phyloP scores from a whole-genome alignment of 2,329 filamentous ascomycete genomes.

The Bimuria novae-zelandiae region DNA sequence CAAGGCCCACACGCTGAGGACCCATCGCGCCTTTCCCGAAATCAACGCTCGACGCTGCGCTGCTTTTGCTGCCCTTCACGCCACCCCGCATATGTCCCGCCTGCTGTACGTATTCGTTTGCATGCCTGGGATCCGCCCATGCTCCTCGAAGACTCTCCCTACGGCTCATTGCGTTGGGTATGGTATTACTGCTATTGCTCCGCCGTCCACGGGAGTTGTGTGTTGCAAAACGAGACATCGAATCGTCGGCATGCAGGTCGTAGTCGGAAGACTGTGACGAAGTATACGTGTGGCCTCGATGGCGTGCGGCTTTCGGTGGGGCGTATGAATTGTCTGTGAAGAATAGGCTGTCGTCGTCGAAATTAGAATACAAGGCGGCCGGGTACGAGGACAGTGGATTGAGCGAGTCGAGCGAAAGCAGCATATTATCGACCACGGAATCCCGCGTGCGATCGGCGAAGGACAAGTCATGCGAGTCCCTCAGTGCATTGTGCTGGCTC shows the following conservation, averaged over 20 bases:
- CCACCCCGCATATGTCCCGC: slow-evolving; percentile 46
- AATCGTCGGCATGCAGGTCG: slow-evolving; percentile 48
- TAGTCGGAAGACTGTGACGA: slow-evolving; percentile 64
- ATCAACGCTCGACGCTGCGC: slow-evolving; percentile 69
- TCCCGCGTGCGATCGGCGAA: slow-evolving; percentile 80
- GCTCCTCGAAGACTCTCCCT: slow-evolving; percentile 44
- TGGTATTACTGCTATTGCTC: slow-evolving; percentile 81
- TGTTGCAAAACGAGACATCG: slow-evolving; percentile 47
- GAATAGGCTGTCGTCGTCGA: slow-evolving; percentile 47
- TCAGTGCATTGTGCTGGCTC: slow-evolving; percentile 25
- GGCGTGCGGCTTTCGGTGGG: slow-evolving; percentile 46
- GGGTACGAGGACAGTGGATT: slow-evolving; percentile 28
- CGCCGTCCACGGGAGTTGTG: slow-evolving; percentile 61
- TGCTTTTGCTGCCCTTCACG: slow-evolving; percentile 72
- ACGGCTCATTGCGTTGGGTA: slow-evolving; percentile 43
- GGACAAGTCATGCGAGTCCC: slow-evolving; percentile 83
- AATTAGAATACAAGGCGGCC: slow-evolving; percentile 42
- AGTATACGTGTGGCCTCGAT: slow-evolving; percentile 63
- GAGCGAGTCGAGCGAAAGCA: slow-evolving; percentile 82
- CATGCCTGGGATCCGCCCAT: slow-evolving; percentile 24
- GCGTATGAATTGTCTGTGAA: slow-evolving; percentile 40
- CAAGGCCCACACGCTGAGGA: slow-evolving; percentile 60
- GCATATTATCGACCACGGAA: slow-evolving; percentile 94
- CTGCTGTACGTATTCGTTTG: slow-evolving; percentile 35
- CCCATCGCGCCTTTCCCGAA: slow-evolving; percentile 64